Evolutionary conservation across 768 basidiomycete genomes (phyloP).

Genomic region (Calocybe gangraenosa): DNA sequence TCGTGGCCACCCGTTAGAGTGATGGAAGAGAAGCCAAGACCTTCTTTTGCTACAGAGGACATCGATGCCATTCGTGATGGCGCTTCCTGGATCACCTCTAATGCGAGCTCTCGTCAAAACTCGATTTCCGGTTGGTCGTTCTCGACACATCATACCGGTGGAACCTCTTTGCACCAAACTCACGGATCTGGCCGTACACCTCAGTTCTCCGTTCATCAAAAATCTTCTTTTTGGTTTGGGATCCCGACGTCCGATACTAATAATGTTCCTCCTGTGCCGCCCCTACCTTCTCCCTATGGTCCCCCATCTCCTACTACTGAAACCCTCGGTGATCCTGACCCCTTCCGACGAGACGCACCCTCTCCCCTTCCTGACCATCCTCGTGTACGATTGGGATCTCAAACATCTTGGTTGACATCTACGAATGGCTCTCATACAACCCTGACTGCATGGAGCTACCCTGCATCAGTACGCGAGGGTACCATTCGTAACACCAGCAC

Average conservation of each 20-base stretch:
- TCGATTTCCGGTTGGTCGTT: constrained; percentile 72
- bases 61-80: constrained; percentile 71
- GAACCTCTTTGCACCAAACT: constrained; percentile 33
- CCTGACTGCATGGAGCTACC: constrained; percentile 67
- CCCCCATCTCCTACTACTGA: constrained; percentile 37
- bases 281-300: constrained; percentile 59
- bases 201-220: constrained; percentile 42
- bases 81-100: constrained; percentile 78
- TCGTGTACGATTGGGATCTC: constrained; percentile 54
- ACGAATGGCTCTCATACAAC: constrained; percentile 54
- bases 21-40: constrained; percentile 50
- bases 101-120: constrained; percentile 48
- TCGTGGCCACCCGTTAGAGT: constrained; percentile 58
- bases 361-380: constrained; percentile 31
- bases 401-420: constrained; percentile 73
- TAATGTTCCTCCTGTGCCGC: constrained; percentile 64
- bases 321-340: constrained; percentile 49
- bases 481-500: constrained; percentile 31
- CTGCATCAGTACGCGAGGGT: constrained; percentile 38
- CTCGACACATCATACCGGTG: constrained; percentile 55
- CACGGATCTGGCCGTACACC: constrained; percentile 27
- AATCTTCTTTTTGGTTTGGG: constrained; percentile 64
- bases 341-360: constrained; percentile 56
- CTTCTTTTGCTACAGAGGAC: constrained; percentile 68
- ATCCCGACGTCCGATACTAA: constrained; percentile 37